Base-by-base conservation (phyloP, 176 grass and related monocot genomes). In the Oryza meyeriana region DNA sequence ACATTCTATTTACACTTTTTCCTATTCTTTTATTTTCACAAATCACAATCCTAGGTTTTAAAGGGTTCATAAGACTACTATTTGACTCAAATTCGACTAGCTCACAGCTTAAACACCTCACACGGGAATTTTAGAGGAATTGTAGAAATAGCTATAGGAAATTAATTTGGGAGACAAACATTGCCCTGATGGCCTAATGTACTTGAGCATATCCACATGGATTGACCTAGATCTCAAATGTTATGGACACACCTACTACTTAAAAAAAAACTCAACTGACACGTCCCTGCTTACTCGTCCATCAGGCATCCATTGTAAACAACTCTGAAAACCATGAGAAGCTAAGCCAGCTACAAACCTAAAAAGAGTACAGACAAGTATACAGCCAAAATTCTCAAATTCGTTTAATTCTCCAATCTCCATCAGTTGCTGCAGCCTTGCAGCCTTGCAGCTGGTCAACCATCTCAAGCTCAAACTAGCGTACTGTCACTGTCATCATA, bases 361-460 rank as follows among this genome's bases (percentile, higher is more conserved):
- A 18, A 42, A 71, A n/a, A 36, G 4, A 8, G 14, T 28, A 35
- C 20, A 27, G 20, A 62, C 36, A 30, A 62, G 58, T 48, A 18
- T 29, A 44, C 48, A 50, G 48, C 25, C 36, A 64, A 84, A 80
- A 47, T 61, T 65, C 50, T 31, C 36, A 22, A 12, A 22, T 35
- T 11, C 69, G 28, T 42, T 48, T 35, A 38, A 76, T 33, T 73
- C 12, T 55, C 68, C 74, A 57, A 65, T 78, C 59, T 4, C 16
- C 8, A 78, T 39, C 66, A 57, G 20, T 50, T 67, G 33, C n/a
- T 20, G 55, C 79, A 72, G 67, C 6, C 28, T 24, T 18, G 17
- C 17, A 50, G 47, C 47, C 10, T 48, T 48, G 50, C 50, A 25
- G 9, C 52, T 16, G 24, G 86, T 84, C 86, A 88, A 86, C 32